phyloP scores from a whole-genome alignment of 164 flowering plant species.

The Cinnamomum chago region DNA sequence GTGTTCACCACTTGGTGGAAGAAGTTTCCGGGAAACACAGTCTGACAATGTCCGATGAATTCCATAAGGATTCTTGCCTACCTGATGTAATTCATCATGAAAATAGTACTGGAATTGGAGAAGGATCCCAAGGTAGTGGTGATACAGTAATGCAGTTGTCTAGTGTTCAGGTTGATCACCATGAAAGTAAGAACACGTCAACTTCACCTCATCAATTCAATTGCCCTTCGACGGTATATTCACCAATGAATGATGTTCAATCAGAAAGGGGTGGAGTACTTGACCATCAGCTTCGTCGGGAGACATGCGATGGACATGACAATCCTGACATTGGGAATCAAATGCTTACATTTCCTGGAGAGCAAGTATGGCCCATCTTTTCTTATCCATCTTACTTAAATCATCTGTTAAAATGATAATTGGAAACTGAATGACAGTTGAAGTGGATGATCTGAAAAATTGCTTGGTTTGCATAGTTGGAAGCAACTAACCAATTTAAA shows the following conservation, averaged over 20 bases:
- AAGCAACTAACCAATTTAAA: not conserved
- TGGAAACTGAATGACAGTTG: not conserved
- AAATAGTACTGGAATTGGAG: constrained; percentile 10
- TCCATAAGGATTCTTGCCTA: constrained; percentile 13
- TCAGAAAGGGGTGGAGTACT: constrained; percentile 13
- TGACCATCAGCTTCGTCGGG: constrained; percentile 16
- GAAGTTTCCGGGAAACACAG: constrained; percentile 5
- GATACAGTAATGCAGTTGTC: constrained; percentile 25
- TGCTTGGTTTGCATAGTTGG: not conserved
- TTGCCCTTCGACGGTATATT: constrained; percentile 8
- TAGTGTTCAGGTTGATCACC: constrained; percentile 17
- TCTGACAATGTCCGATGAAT: constrained; percentile 8
- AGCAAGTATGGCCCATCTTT: constrained; percentile 22
- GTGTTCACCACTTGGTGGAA: constrained; percentile 1
- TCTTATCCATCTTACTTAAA: not conserved
- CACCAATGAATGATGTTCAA: constrained; percentile 5
- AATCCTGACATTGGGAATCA: constrained; percentile 1
- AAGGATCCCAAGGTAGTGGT: constrained; percentile 20
- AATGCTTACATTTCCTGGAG: constrained; percentile 22
- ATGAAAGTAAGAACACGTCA: constrained; percentile 8
- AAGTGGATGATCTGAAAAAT: not conserved
- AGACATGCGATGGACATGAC: constrained; percentile 1
- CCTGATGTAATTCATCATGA: constrained; percentile 14
- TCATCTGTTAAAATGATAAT: too few relatives aligned
- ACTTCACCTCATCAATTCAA: constrained; percentile 12